Conservation (phyloP, 371 early-diverging fungal genomes). For the Mucor indicus region DNA sequence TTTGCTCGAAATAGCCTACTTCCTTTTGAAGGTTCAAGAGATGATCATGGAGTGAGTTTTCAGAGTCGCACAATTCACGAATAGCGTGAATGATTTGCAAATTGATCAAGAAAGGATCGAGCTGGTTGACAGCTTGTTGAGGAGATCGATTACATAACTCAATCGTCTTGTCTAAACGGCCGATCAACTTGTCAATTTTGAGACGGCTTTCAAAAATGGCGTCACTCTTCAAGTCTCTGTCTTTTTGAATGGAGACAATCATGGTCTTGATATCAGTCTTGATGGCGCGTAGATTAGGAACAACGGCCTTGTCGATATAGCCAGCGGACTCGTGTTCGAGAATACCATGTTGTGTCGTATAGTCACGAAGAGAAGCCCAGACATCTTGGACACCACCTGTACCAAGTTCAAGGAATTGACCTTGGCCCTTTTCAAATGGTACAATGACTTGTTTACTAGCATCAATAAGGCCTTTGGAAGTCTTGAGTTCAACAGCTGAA, state of each 20-base stretch:
- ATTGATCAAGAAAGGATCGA: slow-evolving; percentile 40
- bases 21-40: slow-evolving; percentile 42
- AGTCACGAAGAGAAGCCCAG: slow-evolving; percentile 37
- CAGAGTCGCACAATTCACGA: slow-evolving; percentile 29
- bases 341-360: slow-evolving; percentile 33
- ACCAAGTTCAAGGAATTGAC: slow-evolving; percentile 33
- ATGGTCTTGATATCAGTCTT: slow-evolving; percentile 38
- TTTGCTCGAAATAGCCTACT: slow-evolving; percentile 36
- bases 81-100: slow-evolving; percentile 29
- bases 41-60: slow-evolving; percentile 41
- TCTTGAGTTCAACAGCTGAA: slow-evolving; percentile 21
- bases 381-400: slow-evolving; percentile 45
- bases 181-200: slow-evolving; percentile 22
- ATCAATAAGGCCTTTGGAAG: slow-evolving; percentile 25
- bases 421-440: slow-evolving; percentile 27
- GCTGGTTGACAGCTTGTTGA: slow-evolving; percentile 17
- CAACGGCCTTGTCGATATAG: slow-evolving; percentile 30
- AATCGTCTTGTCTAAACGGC: slow-evolving; percentile 26
- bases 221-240: slow-evolving; percentile 28
- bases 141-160: slow-evolving; percentile 22
- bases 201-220: slow-evolving; percentile 32
- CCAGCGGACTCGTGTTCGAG: slow-evolving; percentile 35
- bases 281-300: slow-evolving; percentile 34
- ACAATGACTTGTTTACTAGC: slow-evolving; percentile 19
- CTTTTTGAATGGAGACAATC: slow-evolving; percentile 26